These are phyloP conservation scores for Colletotrichum endophyticum DNA, from an alignment of 2,329 filamentous ascomycete genomes.

Conservation along the genomic window DNA sequence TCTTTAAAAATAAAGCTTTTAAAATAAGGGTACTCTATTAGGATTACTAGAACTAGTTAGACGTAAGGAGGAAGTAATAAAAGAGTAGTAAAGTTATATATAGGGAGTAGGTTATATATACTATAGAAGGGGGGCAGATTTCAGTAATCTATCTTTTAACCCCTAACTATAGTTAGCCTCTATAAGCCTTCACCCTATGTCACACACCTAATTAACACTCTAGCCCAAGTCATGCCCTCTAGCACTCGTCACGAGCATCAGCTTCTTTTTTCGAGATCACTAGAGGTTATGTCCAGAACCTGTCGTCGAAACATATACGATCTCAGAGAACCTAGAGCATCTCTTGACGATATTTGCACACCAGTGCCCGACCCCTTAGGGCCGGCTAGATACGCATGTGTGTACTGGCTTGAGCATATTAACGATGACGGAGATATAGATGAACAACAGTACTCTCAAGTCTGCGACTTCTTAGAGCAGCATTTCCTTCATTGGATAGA, in stretches of 20 bases:
- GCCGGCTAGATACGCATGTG: conserved; percentile 22
- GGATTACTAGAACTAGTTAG: too few species aligned
- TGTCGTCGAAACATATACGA: conserved; percentile 39
- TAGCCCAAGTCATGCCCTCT: conserved; percentile 19
- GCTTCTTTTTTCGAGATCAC: conserved; percentile 34
- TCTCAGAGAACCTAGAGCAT: conserved; percentile 21
- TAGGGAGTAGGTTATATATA: too few species aligned
- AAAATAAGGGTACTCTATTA: too few species aligned
- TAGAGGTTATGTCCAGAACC: conserved; percentile 29
- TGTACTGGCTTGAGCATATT: conserved; percentile 26
- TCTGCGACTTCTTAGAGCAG: background rate
- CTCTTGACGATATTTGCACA: background rate
- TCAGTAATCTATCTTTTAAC: too few species aligned
- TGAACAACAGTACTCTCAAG: background rate
- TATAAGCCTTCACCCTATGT: too few species aligned
- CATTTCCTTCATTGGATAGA: background rate
- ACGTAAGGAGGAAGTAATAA: too few species aligned
- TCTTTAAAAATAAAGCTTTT: too few species aligned
- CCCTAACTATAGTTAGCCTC: too few species aligned
- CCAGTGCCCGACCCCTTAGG: conserved; percentile 21
- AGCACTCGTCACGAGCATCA: conserved; percentile 30
- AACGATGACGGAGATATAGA: background rate
- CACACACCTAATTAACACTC: too few species aligned
- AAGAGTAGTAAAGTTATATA: too few species aligned
- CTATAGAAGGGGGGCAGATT: too few species aligned